Evolutionary conservation across 371 early-diverging fungal species (phyloP), one percentile per base, ranked within the genome.

Genomic region (Mortierella sp.): DNA sequence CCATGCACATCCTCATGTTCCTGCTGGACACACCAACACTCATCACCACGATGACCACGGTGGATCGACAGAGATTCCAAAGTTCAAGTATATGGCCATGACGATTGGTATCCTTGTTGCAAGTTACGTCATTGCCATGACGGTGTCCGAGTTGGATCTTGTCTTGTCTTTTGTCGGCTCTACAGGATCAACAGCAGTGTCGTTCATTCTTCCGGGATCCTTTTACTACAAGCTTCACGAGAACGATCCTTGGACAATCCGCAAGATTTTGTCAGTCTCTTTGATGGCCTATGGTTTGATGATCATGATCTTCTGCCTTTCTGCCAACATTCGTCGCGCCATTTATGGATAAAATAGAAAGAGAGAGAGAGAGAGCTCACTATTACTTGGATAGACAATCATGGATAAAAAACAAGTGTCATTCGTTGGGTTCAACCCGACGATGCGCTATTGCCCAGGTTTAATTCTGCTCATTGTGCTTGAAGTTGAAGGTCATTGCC

Each of bases 171-270:
- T 98, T 65, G 98, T 99, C 4, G 99, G 99, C 13, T 95, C 99
- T 1, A 99, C 99, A 1, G 99, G 99, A 9, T 97, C 98, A 1
- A 97, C 98, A 1, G 89, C 95, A 19, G 97, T 99, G 58, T 97
- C 98, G 57, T 96, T 98, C 67, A 98, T 99, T 60, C 84, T 99
- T 27, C 99, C 99, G 0, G 94, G 98, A 2, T 45, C 97, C 12
- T 95, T 98, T 61, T 99, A 98, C 82, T 92, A 92, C 82, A 94
- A 94, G 80, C 73, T 96, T 54, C 88, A 91, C 59, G 79, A 83
- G 51, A 72, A 86, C 57, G 78, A 85, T 22, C 83, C 85, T 2
- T 90, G 90, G 91, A 79, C 78, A 40, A 58, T 50, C 9, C 80
- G 80, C 52, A 88, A 87, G 63, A 70, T 87, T 28, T 50, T 76